Evolutionary conservation across 108 stramenopile species (phyloP).

Genomic region (Skeletonema tropicum): DNA sequence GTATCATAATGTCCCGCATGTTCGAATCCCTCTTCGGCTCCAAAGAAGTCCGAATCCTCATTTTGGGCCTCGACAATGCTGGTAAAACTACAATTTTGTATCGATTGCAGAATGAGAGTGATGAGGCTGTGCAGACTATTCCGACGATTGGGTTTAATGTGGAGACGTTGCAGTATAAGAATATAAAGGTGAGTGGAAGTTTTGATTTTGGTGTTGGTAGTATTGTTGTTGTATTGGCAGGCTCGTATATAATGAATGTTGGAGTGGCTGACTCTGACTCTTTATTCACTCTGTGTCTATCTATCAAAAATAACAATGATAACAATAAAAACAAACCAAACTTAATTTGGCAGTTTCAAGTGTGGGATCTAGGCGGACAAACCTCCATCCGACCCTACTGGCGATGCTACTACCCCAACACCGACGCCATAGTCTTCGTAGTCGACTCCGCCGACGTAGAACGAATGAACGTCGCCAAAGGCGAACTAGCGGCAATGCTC

Average conservation of each 20-base stretch:
- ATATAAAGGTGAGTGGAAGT: conserved; percentile 91
- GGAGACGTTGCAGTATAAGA: conserved; percentile 99
- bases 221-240: background rate
- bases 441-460: conserved; percentile 98
- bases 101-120: conserved; percentile 89
- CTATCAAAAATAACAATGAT: background rate
- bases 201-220: background rate
- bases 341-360: conserved; percentile 93
- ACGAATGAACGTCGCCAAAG: conserved; percentile 93
- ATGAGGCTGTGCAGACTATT: conserved; percentile 98
- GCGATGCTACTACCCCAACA: conserved; percentile 99
- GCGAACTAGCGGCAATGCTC: conserved; percentile 97
- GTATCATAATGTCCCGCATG: conserved; percentile 90
- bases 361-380: conserved; percentile 99
- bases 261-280: background rate
- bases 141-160: conserved; percentile 99
- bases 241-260: background rate
- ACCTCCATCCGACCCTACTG: conserved; percentile 99
- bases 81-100: conserved; percentile 99
- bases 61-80: conserved; percentile 98
- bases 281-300: background rate
- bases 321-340: background rate
- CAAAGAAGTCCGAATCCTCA: conserved; percentile 98
- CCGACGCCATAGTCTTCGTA: conserved; percentile 99
- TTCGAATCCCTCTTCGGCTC: conserved; percentile 96